These are phyloP conservation scores for Trichophyton mentagrophytes DNA, from an alignment of 2,329 filamentous ascomycete species.

Conservation along the genomic window DNA sequence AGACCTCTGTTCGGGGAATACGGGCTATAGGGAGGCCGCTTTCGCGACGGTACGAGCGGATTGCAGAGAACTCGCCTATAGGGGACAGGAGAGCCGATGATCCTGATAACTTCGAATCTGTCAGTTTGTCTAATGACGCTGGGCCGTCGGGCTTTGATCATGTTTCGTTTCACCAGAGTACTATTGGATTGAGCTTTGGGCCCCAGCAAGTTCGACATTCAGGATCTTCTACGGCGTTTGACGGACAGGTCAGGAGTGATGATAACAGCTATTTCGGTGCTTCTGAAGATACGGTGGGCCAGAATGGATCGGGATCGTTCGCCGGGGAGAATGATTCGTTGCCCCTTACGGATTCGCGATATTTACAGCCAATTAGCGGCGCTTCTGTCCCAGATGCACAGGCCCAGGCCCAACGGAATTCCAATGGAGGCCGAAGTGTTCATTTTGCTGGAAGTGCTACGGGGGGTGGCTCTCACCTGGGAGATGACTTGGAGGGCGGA, in stretches of 20 bases:
- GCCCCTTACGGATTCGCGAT: constrained; percentile 44
- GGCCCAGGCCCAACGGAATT: constrained; percentile 31
- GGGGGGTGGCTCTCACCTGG: constrained; percentile 38
- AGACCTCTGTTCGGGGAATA: constrained; percentile 33
- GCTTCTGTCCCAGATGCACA: constrained; percentile 32
- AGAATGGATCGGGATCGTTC: constrained; percentile 33
- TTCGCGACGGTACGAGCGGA: constrained; percentile 39
- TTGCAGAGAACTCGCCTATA: constrained; percentile 41
- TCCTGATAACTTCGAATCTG: constrained; percentile 10
- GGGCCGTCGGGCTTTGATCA: constrained; percentile 9
- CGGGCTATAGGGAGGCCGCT: constrained; percentile 30
- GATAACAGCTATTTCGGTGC: background rate
- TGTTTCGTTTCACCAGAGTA: constrained; percentile 1
- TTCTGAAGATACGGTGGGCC: background rate
- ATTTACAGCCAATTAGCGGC: constrained; percentile 46
- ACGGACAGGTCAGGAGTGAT: background rate
- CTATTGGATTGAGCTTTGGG: constrained; percentile 7
- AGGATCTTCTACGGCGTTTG: background rate
- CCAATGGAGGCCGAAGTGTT: constrained; percentile 35
- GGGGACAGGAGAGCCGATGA: constrained; percentile 12
- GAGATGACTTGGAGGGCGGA: constrained; percentile 54
- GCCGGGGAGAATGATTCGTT: constrained; percentile 45
- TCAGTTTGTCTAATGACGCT: constrained; percentile 16
- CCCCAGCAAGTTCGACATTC: background rate
- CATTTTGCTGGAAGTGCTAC: constrained; percentile 34